Base-by-base conservation (phyloP, 768 basidiomycete species). In the Agaricus sinodeliciosus region DNA sequence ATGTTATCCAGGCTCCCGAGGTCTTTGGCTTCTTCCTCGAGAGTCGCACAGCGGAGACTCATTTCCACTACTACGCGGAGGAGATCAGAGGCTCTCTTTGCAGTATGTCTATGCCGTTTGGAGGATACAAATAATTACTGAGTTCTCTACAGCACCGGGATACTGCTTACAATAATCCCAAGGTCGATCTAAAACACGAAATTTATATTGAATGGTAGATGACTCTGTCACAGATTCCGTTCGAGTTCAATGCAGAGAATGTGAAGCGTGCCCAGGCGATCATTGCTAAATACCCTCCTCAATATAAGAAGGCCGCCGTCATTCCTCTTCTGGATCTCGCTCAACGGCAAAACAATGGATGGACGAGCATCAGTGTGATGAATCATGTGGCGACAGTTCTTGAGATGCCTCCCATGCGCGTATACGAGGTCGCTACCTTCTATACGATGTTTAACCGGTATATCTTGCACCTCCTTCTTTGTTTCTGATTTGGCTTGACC, bases 361-460 rank as follows among this genome's bases (percentile, higher is more conserved):
- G 92, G 91, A 97, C 95, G 22, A 93, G 89, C 66, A 95, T 99
- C 59, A 92, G 89, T 62, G 94, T 95, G 56, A 99, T 99, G 96
- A 97, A 99, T 73, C 91, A 94, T 62, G 87, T 99, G 50, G 96
- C 96, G 0, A 87, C 90, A 59, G 74, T 95, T 28, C 78, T 98
- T 27, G 92, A 88, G 62, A 87, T 99, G 81, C 91, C 89, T 9
- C 90, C 91, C 48, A 98, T 99, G 96, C 88, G 96, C 9, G 96
- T 97, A 1, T 99, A 99, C 67, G 96, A 99, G 70, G 96, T 99
- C 47, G 95, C 95, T 15, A 94, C 93, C 12, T 99, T 99, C 74
- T 99, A 99, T 71, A 99, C 96, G 60, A 98, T 99, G 95, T 98
- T 97, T 79, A 99, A 97, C 76, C 82, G 94, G 91, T 91, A 54